These are phyloP conservation scores for Hippophae rhamnoides DNA, from an alignment of 306 rosid genomes.

Conservation along the genomic window DNA sequence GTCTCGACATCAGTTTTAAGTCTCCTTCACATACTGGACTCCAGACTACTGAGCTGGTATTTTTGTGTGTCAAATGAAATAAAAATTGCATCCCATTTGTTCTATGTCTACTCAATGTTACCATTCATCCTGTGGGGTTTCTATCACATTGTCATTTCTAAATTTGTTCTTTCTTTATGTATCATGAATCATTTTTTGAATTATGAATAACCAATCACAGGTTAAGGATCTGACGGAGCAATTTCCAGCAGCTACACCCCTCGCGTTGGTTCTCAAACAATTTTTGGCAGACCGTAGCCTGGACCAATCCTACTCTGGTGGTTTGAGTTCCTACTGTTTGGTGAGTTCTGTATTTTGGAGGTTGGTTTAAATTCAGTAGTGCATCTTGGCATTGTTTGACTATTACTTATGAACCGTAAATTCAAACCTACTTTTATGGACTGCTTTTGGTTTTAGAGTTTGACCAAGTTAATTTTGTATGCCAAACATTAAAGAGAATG, in stretches of 20 bases:
- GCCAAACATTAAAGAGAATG: no score
- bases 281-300: slow-evolving; percentile 95
- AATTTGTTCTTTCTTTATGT: background rate
- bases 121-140: no score
- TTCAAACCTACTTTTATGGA: background rate
- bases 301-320: slow-evolving; percentile 94
- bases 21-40: slow-evolving; percentile 90
- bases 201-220: slow-evolving; percentile 23
- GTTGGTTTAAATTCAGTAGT: background rate
- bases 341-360: slow-evolving; percentile 32
- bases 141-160: no score
- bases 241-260: slow-evolving; percentile 89
- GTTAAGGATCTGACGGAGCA: slow-evolving; percentile 82
- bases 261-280: slow-evolving; percentile 82
- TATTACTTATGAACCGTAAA: background rate
- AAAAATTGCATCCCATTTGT: background rate
- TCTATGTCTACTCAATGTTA: no score
- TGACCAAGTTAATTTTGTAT: no score
- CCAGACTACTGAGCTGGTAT: slow-evolving; percentile 88
- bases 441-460: no score
- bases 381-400: background rate
- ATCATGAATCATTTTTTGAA: background rate
- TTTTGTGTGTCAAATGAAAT: background rate
- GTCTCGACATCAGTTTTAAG: slow-evolving; percentile 87
- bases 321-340: slow-evolving; percentile 97